Conservation (phyloP, 345 rosid genomes). For the Hypericum androsaemum region DNA sequence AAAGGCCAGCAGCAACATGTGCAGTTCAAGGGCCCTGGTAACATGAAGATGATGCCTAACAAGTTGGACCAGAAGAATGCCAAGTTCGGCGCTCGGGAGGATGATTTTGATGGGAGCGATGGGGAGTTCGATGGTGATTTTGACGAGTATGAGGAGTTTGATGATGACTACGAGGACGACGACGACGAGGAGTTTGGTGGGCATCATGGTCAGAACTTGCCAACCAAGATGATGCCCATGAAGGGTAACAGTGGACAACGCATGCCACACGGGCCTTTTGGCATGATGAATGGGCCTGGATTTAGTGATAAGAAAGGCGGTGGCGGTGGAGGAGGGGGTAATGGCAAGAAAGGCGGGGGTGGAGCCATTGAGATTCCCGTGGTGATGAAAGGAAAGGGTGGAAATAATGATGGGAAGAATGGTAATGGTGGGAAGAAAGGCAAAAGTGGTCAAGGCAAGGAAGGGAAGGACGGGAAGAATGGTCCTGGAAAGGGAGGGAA, state of each 20-base stretch:
- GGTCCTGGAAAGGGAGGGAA: constrained; percentile 1
- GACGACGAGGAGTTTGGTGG: constrained; percentile 33
- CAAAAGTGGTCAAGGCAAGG: constrained; percentile 5
- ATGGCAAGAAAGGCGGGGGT: constrained; percentile 28
- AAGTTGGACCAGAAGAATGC: constrained; percentile 51
- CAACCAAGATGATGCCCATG: constrained; percentile 10
- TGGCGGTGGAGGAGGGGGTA: constrained; percentile 7
- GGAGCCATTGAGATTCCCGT: constrained; percentile 44
- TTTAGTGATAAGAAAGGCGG: constrained; percentile 12
- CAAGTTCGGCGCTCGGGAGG: constrained; percentile 47
- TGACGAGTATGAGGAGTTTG: not conserved
- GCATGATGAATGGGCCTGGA: constrained; percentile 13
- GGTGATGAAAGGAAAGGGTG: constrained; percentile 35
- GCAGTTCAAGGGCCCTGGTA: constrained; percentile 38
- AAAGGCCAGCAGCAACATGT: constrained; percentile 29
- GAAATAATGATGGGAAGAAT: constrained; percentile 15
- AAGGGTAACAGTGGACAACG: constrained; percentile 8
- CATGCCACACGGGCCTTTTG: constrained; percentile 10
- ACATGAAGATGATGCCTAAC: constrained; percentile 15
- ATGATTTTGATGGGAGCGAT: constrained; percentile 21
- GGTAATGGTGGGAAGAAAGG: constrained; percentile 30
- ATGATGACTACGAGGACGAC: not conserved
- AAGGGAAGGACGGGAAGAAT: constrained; percentile 7
- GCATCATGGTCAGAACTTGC: constrained; percentile 22
- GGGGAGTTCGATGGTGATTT: constrained; percentile 13